Base-by-base conservation (phyloP, 805 yeast genomes). In the Metschnikowia sp. region DNA sequence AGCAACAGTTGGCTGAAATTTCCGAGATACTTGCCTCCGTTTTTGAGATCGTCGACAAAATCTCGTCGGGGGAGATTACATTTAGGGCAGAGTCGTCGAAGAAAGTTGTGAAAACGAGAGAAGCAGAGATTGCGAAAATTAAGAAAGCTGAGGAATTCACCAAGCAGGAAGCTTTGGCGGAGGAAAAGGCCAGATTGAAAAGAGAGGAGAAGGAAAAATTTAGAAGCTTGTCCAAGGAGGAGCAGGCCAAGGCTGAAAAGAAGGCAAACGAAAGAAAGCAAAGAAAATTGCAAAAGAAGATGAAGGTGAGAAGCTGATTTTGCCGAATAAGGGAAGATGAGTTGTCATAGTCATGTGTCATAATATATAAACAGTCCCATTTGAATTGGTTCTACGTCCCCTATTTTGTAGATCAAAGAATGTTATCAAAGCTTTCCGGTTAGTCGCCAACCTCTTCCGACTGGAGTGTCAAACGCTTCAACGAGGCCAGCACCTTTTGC, bases 201-300 rank as follows among this genome's bases (percentile, higher is more conserved):
- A 84, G 78, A 60, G 79, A 78, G 58, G 82, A 79, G 58, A 82
- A 81, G 68, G 85, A 85, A 54, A 70, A 72, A 45, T 59, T 78
- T 53, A 69, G 77, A 55, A 76, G 75, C 54, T 69, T 86, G 61
- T 75, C 84, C 39, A 84, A 88, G 51, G 89, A 84, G 59, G 94
- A 86, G 63, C 94, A 86, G 70, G 82, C 82, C 55, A 88, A 86
- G 70, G 66, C 78, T 37, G 92, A 86, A 54, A 83, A 81, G 72
- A 88, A 85, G 72, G 88, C 85, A 66, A 74, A 75, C 55, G 96
- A 88, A 57, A 88, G 84, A 74, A 88, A 83, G 67, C 88, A 84
- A 63, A 83, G 89, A 72, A 87, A 88, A 69, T 70, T 71, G 63
- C 77, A 72, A 69, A 83, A 77, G 68, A 82, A 80, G 68, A 84